Conservation (phyloP, 495 filamentous ascomycete genomes). For the Geoglossum glabrum region DNA sequence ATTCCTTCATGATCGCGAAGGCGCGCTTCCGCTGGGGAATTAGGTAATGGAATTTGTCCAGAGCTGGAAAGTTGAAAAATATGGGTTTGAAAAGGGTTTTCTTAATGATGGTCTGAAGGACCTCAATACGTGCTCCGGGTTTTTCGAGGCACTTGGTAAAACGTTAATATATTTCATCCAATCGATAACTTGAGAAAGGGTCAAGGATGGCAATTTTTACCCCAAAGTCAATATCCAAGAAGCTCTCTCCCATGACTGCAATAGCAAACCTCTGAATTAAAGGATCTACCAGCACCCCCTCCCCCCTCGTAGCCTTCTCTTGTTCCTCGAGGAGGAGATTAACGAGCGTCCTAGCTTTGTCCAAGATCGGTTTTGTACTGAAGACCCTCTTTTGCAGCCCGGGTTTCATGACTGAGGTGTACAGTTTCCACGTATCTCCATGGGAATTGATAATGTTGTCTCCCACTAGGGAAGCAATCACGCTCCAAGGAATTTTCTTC, state of each 20-base stretch:
- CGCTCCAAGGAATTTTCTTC: constrained; percentile 11
- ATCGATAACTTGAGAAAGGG: background rate
- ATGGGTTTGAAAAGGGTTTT: too few relatives aligned
- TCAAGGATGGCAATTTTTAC: constrained; percentile 5
- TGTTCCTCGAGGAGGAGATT: too few relatives aligned
- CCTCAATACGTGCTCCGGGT: constrained; percentile 2
- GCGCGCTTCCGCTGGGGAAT: too few relatives aligned
- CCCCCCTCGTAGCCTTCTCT: background rate
- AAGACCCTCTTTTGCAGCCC: constrained; percentile 10
- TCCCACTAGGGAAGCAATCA: constrained; percentile 9
- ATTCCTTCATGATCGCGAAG: too few relatives aligned
- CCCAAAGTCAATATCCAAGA: constrained; percentile 11
- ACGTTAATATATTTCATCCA: too few relatives aligned
- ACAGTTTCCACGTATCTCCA: constrained; percentile 9
- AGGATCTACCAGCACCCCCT: constrained; percentile 6
- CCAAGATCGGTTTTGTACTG: background rate
- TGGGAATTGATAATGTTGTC: constrained; percentile 15
- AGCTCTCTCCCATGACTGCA: constrained; percentile 8
- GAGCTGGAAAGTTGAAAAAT: too few relatives aligned
- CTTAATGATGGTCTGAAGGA: too few relatives aligned
- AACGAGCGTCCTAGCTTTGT: background rate
- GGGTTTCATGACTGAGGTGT: constrained; percentile 12
- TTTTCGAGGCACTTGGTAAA: constrained; percentile 3
- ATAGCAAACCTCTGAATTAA: too few relatives aligned
- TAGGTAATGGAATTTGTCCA: too few relatives aligned